phyloP scores from a whole-genome alignment of 331 rosid species.

The Acacia pycnantha region DNA sequence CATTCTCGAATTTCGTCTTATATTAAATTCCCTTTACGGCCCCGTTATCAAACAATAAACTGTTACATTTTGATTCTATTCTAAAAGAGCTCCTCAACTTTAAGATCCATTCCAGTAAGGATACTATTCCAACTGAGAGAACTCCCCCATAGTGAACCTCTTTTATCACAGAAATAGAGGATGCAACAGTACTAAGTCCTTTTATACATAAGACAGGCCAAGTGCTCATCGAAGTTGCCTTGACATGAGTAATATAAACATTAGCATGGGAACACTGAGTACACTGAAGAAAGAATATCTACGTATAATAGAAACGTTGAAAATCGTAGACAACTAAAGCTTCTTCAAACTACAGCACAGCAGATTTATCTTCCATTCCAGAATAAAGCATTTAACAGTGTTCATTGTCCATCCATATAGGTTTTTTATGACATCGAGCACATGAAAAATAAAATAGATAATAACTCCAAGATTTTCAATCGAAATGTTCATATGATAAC shows the following conservation, averaged over 20 bases:
- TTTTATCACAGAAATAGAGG: not conserved
- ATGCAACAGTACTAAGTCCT: no score
- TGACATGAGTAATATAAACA: not conserved
- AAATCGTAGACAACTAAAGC: not conserved
- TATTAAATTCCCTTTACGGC: not conserved
- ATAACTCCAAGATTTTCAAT: not conserved
- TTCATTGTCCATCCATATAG: not conserved
- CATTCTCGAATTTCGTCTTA: not conserved
- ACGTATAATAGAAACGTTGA: not conserved
- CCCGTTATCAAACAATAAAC: not conserved
- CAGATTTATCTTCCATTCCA: not conserved
- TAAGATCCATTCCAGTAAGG: no score
- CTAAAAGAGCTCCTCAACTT: no score
- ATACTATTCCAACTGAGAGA: not conserved
- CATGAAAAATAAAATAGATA: not conserved
- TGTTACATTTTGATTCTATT: not conserved
- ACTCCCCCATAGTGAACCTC: not conserved
- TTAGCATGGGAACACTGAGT: not conserved
- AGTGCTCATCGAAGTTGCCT: not conserved
- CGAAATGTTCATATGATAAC: not conserved
- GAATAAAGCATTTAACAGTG: not conserved
- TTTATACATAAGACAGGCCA: not conserved
- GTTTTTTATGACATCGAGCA: not conserved
- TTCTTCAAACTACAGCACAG: not conserved
- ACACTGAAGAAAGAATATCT: not conserved